phyloP scores from a whole-genome alignment of 345 rosid genomes.

The Triadica sebifera region DNA sequence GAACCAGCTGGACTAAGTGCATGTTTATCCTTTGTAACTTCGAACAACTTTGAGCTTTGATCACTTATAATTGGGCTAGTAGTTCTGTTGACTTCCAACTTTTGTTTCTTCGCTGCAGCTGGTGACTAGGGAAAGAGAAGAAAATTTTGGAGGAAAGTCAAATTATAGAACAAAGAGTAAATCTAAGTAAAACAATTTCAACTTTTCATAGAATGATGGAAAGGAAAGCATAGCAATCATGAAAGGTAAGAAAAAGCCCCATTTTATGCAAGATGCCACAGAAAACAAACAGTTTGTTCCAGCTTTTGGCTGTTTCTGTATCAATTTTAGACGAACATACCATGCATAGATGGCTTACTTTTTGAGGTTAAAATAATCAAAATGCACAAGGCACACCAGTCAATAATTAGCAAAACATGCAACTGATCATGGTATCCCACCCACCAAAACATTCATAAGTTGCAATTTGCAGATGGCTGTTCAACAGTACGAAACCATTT shows the following conservation, averaged over 20 bases:
- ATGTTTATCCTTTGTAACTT: conserved; percentile 25
- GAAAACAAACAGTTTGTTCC: background rate
- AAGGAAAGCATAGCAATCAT: background rate
- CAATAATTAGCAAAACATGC: background rate
- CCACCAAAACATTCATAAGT: background rate
- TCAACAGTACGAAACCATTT: background rate
- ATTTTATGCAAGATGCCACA: background rate
- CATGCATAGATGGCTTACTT: background rate
- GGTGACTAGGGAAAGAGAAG: conserved; percentile 29
- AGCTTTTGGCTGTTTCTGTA: background rate
- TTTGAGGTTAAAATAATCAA: background rate
- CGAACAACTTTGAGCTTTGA: conserved; percentile 25
- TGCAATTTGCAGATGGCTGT: background rate
- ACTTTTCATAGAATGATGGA: background rate
- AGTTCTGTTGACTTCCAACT: conserved; percentile 17
- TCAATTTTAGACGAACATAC: background rate
- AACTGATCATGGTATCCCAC: background rate
- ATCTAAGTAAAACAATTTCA: conserved; percentile 1
- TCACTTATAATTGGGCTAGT: conserved; percentile 12
- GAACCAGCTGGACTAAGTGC: conserved; percentile 17
- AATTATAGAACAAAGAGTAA: background rate
- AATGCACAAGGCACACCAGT: conserved; percentile 4
- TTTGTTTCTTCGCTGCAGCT: conserved; percentile 34
- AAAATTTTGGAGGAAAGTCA: conserved; percentile 4
- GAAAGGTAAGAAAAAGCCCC: background rate